Base-by-base conservation (phyloP, 2,329 filamentous ascomycete species). In the Boeremia lycopersici region DNA sequence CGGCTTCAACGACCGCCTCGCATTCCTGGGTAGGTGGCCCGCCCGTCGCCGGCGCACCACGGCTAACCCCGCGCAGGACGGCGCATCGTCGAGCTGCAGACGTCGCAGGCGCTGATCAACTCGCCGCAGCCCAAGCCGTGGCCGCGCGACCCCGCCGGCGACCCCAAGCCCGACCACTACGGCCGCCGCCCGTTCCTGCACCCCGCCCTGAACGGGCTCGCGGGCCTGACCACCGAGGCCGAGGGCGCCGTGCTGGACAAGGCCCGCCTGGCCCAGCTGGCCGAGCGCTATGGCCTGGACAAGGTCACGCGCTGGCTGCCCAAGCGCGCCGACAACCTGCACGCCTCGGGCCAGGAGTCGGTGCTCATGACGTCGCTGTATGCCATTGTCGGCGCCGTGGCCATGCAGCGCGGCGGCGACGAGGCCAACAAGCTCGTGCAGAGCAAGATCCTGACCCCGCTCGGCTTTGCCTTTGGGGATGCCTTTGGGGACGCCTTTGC, bases 1-100 rank as follows among this genome's bases (percentile, higher is more conserved):
- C 81, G 93, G 93, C 1, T 96, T 93, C 79, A 99, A 99, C 74
- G 93, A 97, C 70, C 86, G 91, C 59, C 80, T 99, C 75, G 90
- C 92, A n/a, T 92, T 90, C 70, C 80, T 96, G 48, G 93, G 91
- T 96, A 84, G 55, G 79, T 70, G 33, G 23, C 34, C 5, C 26
- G 13, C 10, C 11, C 25, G n/a, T 29, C 19, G n/a, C 31, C 23
- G 35, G 28, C 4, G 30, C 48, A 13, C 12, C 3, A 42, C 8
- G 19, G 31, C 60, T 70, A 63, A 72, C 56, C 19, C 11, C 19
- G 25, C 25, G 34, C 41, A 87, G 85, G 87, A 55, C 86, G 86
- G 74, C 81, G 85, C 35, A 83, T 88, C 65, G 77, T 87, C 42
- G 81, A 86, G 68, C 76, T 89, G 39, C 86, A 90, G 71, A 81